A percentile compares a stretch with the other conserved stretches of the same genome.
These are phyloP conservation scores for Cairneyella variabilis DNA, from an alignment of 495 filamentous ascomycete species.

Conservation along the genomic window DNA sequence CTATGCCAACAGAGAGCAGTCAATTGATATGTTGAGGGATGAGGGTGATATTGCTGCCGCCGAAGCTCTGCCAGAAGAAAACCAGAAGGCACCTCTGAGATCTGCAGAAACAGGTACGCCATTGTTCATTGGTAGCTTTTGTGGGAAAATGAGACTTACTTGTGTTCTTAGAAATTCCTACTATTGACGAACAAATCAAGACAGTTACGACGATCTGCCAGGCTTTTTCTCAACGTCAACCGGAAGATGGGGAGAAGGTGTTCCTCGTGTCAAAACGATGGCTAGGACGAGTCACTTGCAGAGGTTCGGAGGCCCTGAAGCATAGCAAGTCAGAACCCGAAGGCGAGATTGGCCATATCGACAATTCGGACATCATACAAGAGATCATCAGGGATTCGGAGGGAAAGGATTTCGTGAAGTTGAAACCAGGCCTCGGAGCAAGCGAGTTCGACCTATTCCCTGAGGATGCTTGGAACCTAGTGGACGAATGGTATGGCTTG, in stretches of 20 bases:
- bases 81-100: not conserved
- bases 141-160: not conserved
- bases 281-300: conserved; percentile 69
- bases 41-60: not conserved
- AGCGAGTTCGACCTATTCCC: conserved; percentile 79
- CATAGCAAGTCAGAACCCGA: conserved; percentile 58
- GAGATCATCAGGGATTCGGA: conserved; percentile 42
- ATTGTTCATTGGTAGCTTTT: too few species aligned
- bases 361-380: conserved; percentile 72
- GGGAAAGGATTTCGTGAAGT: conserved; percentile 59
- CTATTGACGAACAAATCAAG: conserved; percentile 75
- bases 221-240: conserved; percentile 43
- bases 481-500: conserved; percentile 79
- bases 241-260: conserved; percentile 66
- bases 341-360: conserved; percentile 72
- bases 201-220: conserved; percentile 61
- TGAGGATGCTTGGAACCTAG: conserved; percentile 72
- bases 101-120: conserved; percentile 14
- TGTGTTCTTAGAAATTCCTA: conserved; percentile 33
- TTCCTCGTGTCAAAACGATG: conserved; percentile 77
- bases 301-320: conserved; percentile 53
- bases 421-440: conserved; percentile 65
- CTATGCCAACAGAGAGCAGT: conserved; percentile 8
- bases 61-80: not conserved
- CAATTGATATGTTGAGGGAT: conserved; percentile 24